Base-by-base conservation (phyloP, 768 basidiomycete species). In the Suillus spraguei region DNA sequence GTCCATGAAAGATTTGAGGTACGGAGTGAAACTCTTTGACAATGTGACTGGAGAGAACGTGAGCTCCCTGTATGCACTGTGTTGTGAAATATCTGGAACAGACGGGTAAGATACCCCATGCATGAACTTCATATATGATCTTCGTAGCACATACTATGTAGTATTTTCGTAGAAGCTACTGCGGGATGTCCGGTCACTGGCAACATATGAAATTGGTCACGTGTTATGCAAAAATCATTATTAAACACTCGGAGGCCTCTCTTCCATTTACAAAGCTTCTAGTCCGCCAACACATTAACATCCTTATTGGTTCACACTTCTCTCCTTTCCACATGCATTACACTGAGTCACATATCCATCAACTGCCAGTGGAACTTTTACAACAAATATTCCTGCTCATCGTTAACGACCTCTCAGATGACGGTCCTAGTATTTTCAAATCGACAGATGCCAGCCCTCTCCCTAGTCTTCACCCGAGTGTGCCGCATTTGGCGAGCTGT, bases 351-450 rank as follows among this genome's bases (percentile, higher is more conserved):
- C 11, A 46, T 3, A 22, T 46, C n/a, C 20, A 54, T 35, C 53
- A n/a, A 6, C 53, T 54, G 20, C 53, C 33, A 4, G 32, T 54
- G 7, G 53, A 54, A 35, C 53, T 54, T 54, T n/a, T 54, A n/a
- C 33, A 35, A n/a, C 11, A 35, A 4, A 35, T 35, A 54, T 54
- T 54, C 6, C 20, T 35, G 11, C 33, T 54, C 33, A 6, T 35
- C 7, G 20, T 54, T 3, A 35, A 36, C 6, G 33, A 54, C 28
- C 4, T 17, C 5, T 9, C 20, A 53, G 33, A 33, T 20, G n/a
- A n/a, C n/a, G n/a, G 20, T n/a, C 33, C 33, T 20, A 54, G 53
- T 35, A 35, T 54, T 2, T 52, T 52, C 50, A 46, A 46, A 13
- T 22, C 10, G 44, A 46, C 1, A 4, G 32, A 20, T 35, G 5